Evolutionary conservation across 257 asterid genomes (phyloP).

Genomic region (Hygrophila difformis): DNA sequence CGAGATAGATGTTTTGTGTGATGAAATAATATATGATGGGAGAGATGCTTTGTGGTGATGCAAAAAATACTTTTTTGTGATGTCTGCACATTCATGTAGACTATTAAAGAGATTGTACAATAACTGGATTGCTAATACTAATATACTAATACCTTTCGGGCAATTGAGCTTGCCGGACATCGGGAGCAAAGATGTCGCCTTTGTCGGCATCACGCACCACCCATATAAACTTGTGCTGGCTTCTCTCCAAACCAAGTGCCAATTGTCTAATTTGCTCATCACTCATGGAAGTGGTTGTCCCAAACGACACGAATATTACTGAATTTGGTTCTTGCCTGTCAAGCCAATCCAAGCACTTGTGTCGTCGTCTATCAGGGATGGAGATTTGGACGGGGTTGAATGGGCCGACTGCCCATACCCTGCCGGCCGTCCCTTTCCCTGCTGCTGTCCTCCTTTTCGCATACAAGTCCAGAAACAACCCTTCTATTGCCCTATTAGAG

Average conservation of each 20-base stretch:
- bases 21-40: too few relatives aligned
- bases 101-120: too few relatives aligned
- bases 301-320: slow-evolving; percentile 35
- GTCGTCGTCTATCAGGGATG: not conserved
- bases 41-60: too few relatives aligned
- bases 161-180: slow-evolving; percentile 12
- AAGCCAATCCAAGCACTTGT: slow-evolving; percentile 30
- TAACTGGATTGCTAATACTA: too few relatives aligned
- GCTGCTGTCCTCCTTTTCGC: slow-evolving; percentile 12
- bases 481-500: slow-evolving; percentile 24
- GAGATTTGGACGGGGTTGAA: not conserved
- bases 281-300: slow-evolving; percentile 24
- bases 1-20: too few relatives aligned
- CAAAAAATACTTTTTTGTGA: too few relatives aligned
- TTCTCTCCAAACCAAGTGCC: slow-evolving; percentile 29
- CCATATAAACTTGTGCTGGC: slow-evolving; percentile 40
- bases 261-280: slow-evolving; percentile 29
- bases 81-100: too few relatives aligned
- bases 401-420: slow-evolving; percentile 26
- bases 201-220: slow-evolving; percentile 37
- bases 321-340: slow-evolving; percentile 29
- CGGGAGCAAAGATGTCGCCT: slow-evolving; percentile 19
- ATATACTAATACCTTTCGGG: too few relatives aligned
- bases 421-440: not conserved
- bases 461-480: slow-evolving; percentile 20